Evolutionary conservation across 495 filamentous ascomycete genomes (phyloP).

Genomic region (Pseudevernia furfuracea): DNA sequence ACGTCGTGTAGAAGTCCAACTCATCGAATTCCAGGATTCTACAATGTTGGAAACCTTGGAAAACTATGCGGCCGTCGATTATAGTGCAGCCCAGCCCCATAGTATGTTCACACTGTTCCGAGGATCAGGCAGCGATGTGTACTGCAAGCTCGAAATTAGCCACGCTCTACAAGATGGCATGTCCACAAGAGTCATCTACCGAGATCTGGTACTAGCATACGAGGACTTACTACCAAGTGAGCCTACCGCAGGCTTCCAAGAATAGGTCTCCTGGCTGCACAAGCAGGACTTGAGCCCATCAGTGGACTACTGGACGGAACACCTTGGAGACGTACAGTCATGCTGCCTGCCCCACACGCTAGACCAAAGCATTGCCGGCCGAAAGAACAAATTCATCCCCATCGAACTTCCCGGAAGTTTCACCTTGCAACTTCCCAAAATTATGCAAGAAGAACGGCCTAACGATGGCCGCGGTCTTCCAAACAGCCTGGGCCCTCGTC

Average conservation of each 20-base stretch:
- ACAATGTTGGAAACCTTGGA: not conserved
- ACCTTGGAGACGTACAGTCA: not conserved
- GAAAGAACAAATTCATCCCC: not conserved
- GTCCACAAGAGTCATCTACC: not conserved
- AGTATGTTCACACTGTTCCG: not conserved
- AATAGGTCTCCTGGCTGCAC: not conserved
- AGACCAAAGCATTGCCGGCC: not conserved
- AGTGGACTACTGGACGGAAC: not conserved
- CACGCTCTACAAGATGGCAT: not conserved
- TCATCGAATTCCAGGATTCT: not conserved
- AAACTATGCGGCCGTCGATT: not conserved
- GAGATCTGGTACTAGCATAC: not conserved
- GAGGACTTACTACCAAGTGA: not conserved
- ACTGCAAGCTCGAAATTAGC: slow-evolving; percentile 1
- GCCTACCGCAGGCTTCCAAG: not conserved
- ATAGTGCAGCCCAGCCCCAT: not conserved
- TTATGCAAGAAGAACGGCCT: slow-evolving; percentile 2
- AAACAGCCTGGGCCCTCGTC: slow-evolving; percentile 40
- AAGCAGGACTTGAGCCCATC: slow-evolving; percentile 1
- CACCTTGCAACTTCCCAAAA: not conserved
- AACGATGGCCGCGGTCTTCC: slow-evolving; percentile 32
- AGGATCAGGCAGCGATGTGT: not conserved
- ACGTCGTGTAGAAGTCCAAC: not conserved
- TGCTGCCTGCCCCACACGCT: not conserved
- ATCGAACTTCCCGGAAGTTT: not conserved